Base-by-base conservation (phyloP, 2,329 filamentous ascomycete genomes). In the Claviceps sp. region DNA sequence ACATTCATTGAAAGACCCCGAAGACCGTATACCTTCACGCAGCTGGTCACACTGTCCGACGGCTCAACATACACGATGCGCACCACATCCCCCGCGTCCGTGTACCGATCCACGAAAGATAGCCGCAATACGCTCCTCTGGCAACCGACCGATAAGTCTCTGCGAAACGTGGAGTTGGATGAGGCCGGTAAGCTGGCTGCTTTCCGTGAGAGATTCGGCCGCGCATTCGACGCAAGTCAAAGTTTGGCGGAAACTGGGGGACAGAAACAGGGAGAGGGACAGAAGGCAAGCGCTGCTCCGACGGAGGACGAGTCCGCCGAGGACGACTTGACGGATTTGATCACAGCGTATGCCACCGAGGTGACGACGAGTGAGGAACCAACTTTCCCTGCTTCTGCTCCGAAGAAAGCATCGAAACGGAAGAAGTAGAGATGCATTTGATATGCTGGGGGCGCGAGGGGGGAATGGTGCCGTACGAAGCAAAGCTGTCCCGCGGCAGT, bases 1-100 rank as follows among this genome's bases (percentile, higher is more conserved):
- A 89, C 86, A 23, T 85, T 95, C 56, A 80, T 97, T 64, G 79
- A 78, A 55, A 88, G 93, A 16, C 89, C 89, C n/a, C 86, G 89
- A 63, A 82, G 90, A 5, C 91, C 93, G 43, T 97, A 96, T 76
- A 88, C 85, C 59, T 97, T 96, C 76, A 96, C 91, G n/a, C 93
- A 98, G 71, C 79, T 98, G 54, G 77, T 98, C 59, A 90, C 89
- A 50, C 84, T 97, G 57, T 88, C 85, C 42, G 93, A 98, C 73
- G 93, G 93, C 60, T 86, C 81, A 62, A 86, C 90, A 54, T 97
- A 81, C 70, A 82, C 85, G 47, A 77, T 83, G 62, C 86, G 86
- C 64, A 90, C 87, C 23, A 88, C 86, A 11, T 87, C 80, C 11
- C 87, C 88, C 0, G 59, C 69, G 38, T 75, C 78, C 3, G 66